phyloP scores from a whole-genome alignment of 1,284 basidiomycete species.

The Gymnopus androsaceus region DNA sequence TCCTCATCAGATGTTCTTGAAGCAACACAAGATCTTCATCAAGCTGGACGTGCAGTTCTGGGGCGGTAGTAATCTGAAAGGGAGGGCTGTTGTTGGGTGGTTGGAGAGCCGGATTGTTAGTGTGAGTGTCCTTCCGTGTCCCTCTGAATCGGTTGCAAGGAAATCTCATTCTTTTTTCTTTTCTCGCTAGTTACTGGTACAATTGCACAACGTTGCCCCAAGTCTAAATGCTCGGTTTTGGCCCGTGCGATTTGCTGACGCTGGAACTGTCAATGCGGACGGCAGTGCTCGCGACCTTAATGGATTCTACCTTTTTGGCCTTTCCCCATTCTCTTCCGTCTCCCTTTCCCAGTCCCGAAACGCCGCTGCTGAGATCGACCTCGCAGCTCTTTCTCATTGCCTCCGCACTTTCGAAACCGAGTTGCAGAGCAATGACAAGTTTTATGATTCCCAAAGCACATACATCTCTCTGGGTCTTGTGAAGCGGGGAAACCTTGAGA shows the following conservation, averaged over 20 bases:
- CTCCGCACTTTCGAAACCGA: constrained; percentile 22
- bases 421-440: constrained; percentile 17
- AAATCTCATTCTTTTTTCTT: neutral
- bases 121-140: constrained; percentile 15
- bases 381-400: constrained; percentile 6
- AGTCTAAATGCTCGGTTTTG: constrained; percentile 19
- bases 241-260: constrained; percentile 22
- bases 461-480: constrained; percentile 19
- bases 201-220: constrained; percentile 18
- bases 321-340: neutral
- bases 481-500: constrained; percentile 6
- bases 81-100: constrained; percentile 23
- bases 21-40: constrained; percentile 16
- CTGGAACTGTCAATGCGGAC: neutral
- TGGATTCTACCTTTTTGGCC: constrained; percentile 26
- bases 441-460: constrained; percentile 21
- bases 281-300: constrained; percentile 11
- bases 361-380: neutral
- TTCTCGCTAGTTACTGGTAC: constrained; percentile 22
- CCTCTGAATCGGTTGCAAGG: neutral
- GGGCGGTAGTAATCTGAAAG: constrained; percentile 22
- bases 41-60: constrained; percentile 24
- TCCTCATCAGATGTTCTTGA: constrained; percentile 17
- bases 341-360: neutral
- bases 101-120: constrained; percentile 24